Evolutionary conservation across 345 rosid species (phyloP).

Genomic region (Arabis alpina): DNA sequence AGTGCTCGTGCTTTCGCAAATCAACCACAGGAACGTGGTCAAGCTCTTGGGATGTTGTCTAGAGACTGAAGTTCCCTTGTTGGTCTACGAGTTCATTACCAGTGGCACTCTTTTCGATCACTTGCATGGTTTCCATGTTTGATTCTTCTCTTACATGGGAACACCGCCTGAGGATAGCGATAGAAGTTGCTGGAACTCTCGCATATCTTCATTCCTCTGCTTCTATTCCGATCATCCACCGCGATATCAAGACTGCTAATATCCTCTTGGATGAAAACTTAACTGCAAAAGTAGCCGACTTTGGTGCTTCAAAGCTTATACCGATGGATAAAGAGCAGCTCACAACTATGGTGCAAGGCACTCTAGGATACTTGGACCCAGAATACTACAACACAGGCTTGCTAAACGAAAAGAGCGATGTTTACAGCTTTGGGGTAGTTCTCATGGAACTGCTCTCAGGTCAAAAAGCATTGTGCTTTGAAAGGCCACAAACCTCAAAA

Average conservation of each 20-base stretch:
- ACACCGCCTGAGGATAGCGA: constrained; percentile 41
- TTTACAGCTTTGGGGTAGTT: constrained; percentile 54
- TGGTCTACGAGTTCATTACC: constrained; percentile 44
- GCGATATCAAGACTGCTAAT: constrained; percentile 51
- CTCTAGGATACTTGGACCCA: constrained; percentile 48
- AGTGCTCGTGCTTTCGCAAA: constrained; percentile 47
- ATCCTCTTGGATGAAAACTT: constrained; percentile 46
- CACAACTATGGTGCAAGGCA: constrained; percentile 52
- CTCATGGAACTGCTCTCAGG: constrained; percentile 44
- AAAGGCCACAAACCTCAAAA: constrained; percentile 22
- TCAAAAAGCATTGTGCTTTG: constrained; percentile 34
- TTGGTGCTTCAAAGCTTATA: constrained; percentile 51
- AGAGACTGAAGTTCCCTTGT: constrained; percentile 47
- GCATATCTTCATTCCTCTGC: constrained; percentile 50
- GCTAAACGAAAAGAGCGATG: constrained; percentile 50
- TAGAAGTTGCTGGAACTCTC: constrained; percentile 42
- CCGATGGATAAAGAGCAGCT: constrained; percentile 42
- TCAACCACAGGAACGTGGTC: constrained; percentile 49
- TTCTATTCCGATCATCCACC: constrained; percentile 43
- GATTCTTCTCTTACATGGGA: constrained; percentile 35
- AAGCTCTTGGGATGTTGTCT: constrained; percentile 49
- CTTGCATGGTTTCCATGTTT: constrained; percentile 23
- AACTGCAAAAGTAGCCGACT: constrained; percentile 53
- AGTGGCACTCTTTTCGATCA: constrained; percentile 42
- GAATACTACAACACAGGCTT: constrained; percentile 42